Base-by-base conservation (phyloP, 768 basidiomycete species). In the Cystofilobasidium capitatum region DNA sequence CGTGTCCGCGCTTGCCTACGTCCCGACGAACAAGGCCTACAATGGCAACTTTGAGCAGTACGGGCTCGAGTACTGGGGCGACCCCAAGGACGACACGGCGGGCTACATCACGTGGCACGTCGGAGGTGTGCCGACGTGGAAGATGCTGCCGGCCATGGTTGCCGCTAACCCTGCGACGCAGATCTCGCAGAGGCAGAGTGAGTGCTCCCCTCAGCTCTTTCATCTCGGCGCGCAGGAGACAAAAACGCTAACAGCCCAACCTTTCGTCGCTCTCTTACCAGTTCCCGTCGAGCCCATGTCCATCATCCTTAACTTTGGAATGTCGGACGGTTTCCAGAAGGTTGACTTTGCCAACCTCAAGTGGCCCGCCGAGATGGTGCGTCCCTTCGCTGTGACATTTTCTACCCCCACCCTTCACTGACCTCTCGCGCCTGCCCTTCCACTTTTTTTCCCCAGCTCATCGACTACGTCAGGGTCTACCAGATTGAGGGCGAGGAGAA, bases 21-120 rank as follows among this genome's bases (percentile, higher is more conserved):
- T 69, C 40, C 16, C 20, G 24, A 49, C 55, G 14, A n/a, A 54
- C n/a, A 16, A 37, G 24, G 26, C 82, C 62, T 91, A 90, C 70
- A 79, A 80, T 64, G 83, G 81, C 26, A 72, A 79, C 61, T 91
- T 82, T 71, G 80, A 80, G 2, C 79, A 81, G 13, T 90, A 88
- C 73, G 89, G 83, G 0, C 88, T 83, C 71, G 93, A 96, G 75
- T 88, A 83, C 79, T 91, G 84, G 83, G 83, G 85, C 44, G 81
- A 91, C 75, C 85, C 85, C n/a, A 83, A 77, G 58, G 72, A 83
- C 64, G 80, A 87, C 22, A 71, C 80, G 9, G 79, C 84, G n/a
- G 88, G 88, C 13, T 89, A 88, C 73, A 84, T 96, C 62, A 87
- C 88, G 3, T 97, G 93, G 92, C 85, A 83, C 58, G 83, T 83